These are phyloP conservation scores for Phytophthora constricta DNA, from an alignment of 352 stramenopile species.

Conservation along the genomic window DNA sequence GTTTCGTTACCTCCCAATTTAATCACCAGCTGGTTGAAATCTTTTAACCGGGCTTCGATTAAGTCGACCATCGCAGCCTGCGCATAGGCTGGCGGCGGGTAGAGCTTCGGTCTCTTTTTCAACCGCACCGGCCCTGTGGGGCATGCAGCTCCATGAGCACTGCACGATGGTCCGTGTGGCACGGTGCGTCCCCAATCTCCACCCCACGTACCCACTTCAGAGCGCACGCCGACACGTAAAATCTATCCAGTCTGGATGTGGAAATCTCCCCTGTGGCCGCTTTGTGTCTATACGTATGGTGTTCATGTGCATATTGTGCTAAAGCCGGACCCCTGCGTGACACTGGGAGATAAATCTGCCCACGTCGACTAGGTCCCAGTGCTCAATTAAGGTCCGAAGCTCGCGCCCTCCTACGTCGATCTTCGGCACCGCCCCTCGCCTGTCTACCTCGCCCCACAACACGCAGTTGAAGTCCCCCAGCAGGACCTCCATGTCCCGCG, in stretches of 20 bases:
- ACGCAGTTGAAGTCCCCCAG: constrained; percentile 18
- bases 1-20: neutral
- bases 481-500: neutral
- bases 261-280: neutral
- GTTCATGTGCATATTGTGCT: neutral
- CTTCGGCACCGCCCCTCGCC: neutral
- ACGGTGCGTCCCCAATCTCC: neutral
- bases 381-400: neutral
- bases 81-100: constrained; percentile 3
- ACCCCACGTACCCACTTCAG: constrained; percentile 1
- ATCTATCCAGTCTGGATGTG: constrained; percentile 5
- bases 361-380: neutral
- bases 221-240: neutral
- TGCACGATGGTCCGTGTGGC: neutral
- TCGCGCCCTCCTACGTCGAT: neutral
- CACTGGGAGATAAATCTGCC: constrained; percentile 1
- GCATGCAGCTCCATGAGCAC: constrained; percentile 4
- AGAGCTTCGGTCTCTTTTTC: neutral
- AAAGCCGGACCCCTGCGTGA: no score
- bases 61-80: neutral
- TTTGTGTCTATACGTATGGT: constrained; percentile 5
- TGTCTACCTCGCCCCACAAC: neutral
- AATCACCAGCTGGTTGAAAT: neutral
- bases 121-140: neutral
- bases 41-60: neutral